These are phyloP conservation scores for Luvunga scandens DNA, from an alignment of 345 rosid species.

Conservation along the genomic window DNA sequence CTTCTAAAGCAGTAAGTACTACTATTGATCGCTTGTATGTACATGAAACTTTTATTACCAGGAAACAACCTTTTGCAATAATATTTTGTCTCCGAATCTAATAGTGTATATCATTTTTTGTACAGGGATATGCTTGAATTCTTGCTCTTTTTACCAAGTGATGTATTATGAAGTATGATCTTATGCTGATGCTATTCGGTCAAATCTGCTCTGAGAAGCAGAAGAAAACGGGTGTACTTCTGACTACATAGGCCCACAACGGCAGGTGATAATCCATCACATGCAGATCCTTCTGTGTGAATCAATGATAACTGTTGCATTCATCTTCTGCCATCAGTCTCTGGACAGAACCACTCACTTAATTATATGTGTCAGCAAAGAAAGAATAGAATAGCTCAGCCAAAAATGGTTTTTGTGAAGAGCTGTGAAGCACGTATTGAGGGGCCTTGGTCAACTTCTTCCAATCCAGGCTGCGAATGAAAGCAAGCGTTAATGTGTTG, in stretches of 20 bases:
- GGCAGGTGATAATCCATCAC: conserved; percentile 57
- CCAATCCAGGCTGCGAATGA: neutral
- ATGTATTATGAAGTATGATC: conserved; percentile 9
- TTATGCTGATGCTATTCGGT: conserved; percentile 20
- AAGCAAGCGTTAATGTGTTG: neutral
- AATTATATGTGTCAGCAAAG: conserved; percentile 39
- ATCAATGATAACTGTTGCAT: conserved; percentile 58
- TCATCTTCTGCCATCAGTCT: conserved; percentile 47
- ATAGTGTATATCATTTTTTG: neutral
- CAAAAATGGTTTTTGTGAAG: conserved; percentile 17
- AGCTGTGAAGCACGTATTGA: neutral
- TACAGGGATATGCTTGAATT: conserved; percentile 12
- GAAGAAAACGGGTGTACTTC: conserved; percentile 27
- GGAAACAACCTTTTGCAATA: neutral
- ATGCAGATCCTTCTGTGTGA: conserved; percentile 49
- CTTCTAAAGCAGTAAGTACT: neutral
- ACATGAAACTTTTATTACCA: no score
- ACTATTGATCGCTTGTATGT: neutral
- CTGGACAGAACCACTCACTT: conserved; percentile 45
- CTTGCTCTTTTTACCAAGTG: neutral
- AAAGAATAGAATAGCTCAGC: neutral
- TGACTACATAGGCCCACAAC: conserved; percentile 50
- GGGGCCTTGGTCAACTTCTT: conserved; percentile 2
- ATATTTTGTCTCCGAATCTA: neutral
- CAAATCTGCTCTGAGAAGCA: conserved; percentile 31